Percentiles rank a stretch among this genome's conserved stretches.
phyloP scores from a whole-genome alignment of 371 early-diverging fungal genomes.

The Thermomucor indicae-seudaticae region DNA sequence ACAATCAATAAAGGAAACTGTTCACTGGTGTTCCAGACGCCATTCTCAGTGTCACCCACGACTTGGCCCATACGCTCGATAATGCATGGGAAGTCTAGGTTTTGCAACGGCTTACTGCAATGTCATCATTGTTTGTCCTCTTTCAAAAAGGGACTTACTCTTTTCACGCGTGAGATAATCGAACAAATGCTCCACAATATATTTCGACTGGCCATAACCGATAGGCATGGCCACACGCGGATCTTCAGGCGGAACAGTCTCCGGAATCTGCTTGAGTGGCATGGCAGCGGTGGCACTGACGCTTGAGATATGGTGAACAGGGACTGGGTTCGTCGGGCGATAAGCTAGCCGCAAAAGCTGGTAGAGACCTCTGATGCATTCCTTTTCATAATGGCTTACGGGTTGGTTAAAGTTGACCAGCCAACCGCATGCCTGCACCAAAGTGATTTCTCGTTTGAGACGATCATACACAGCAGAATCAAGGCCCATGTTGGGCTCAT shows the following conservation, averaged over 20 bases:
- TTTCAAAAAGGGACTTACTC: conserved; percentile 3
- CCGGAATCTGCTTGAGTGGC: conserved; percentile 13
- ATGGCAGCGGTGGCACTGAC: conserved; percentile 17
- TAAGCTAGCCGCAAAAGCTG: conserved; percentile 33
- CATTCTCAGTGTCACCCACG: conserved; percentile 29
- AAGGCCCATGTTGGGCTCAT: conserved; percentile 22
- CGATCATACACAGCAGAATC: conserved; percentile 15
- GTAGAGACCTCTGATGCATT: conserved; percentile 28
- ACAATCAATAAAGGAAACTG: conserved; percentile 36
- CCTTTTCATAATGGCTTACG: conserved; percentile 26
- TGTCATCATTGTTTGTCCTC: too few relatives aligned
- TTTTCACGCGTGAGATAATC: conserved; percentile 25
- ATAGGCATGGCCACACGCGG: conserved; percentile 28
- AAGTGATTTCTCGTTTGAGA: conserved; percentile 22
- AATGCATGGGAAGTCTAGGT: conserved; percentile 17
- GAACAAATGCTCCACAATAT: conserved; percentile 30
- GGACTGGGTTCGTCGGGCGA: conserved; percentile 23
- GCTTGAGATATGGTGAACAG: conserved; percentile 33
- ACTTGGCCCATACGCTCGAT: conserved; percentile 42
- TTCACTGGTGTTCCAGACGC: conserved; percentile 42
- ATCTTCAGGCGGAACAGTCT: conserved; percentile 22
- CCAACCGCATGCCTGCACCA: conserved; percentile 35
- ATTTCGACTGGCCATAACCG: conserved; percentile 44
- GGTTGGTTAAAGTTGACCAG: conserved; percentile 27
- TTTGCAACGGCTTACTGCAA: too few relatives aligned